Evolutionary conservation across 2,329 filamentous ascomycete genomes (phyloP).

Genomic region (Monosporascus ibericus): DNA sequence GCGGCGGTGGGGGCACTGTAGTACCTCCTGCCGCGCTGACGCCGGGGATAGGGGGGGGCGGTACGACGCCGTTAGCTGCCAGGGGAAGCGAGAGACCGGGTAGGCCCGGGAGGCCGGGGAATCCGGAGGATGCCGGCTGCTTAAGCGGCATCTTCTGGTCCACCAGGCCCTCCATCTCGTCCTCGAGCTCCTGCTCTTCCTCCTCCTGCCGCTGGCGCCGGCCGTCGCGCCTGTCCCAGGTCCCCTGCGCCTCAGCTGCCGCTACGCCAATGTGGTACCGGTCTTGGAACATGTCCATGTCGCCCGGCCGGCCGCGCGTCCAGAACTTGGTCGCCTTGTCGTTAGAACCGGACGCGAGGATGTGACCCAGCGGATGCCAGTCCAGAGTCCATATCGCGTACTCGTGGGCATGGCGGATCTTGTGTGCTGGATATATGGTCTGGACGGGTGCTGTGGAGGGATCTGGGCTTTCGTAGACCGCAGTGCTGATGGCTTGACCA

Average conservation of each 20-base stretch:
- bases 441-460: constrained; percentile 75
- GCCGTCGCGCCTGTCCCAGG: constrained; percentile 76
- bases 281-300: constrained; percentile 79
- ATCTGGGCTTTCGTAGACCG: constrained; percentile 80
- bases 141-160: constrained; percentile 78
- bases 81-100: constrained; percentile 38
- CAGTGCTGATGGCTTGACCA: constrained; percentile 64
- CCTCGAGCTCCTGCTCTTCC: constrained; percentile 88
- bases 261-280: constrained; percentile 93
- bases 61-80: constrained; percentile 27
- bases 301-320: constrained; percentile 84
- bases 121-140: constrained; percentile 37
- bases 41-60: constrained; percentile 26
- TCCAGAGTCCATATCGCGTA: constrained; percentile 96
- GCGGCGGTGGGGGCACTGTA: constrained; percentile 40
- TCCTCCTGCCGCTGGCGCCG: constrained; percentile 79
- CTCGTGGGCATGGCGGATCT: constrained; percentile 80
- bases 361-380: constrained; percentile 95
- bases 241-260: constrained; percentile 90
- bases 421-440: constrained; percentile 88
- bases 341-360: constrained; percentile 91
- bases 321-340: constrained; percentile 96
- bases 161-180: constrained; percentile 86
- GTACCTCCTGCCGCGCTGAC: constrained; percentile 21
- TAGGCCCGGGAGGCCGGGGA: constrained; percentile 54